phyloP scores from a whole-genome alignment of 140 eudicot species.

The Oenanthe javanica region DNA sequence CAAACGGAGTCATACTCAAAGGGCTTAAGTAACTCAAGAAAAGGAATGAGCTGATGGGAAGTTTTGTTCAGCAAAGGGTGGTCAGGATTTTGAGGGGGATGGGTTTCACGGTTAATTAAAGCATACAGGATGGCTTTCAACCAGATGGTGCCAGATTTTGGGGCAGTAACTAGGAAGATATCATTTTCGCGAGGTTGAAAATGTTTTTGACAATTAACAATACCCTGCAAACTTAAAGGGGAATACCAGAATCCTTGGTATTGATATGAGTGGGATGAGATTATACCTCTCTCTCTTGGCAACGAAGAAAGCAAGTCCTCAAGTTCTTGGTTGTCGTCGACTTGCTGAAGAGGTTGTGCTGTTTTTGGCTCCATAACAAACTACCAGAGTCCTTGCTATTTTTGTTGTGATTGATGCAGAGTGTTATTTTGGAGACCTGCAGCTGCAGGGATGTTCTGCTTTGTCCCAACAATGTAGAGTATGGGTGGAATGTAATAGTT shows the following conservation, averaged over 20 bases:
- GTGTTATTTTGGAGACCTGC: no score
- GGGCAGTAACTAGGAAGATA: neutral
- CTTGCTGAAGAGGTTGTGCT: neutral
- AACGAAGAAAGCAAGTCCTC: neutral
- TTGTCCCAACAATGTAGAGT: no score
- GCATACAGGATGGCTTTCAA: neutral
- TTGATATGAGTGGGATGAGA: neutral
- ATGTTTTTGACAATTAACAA: neutral
- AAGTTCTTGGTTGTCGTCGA: neutral
- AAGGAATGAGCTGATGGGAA: neutral
- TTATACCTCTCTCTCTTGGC: neutral
- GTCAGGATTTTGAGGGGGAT: neutral
- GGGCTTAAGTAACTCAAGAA: neutral
- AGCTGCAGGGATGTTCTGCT: no score
- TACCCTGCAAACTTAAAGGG: neutral
- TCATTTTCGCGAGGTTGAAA: neutral
- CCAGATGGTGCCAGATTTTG: constrained; percentile 1
- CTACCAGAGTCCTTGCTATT: neutral
- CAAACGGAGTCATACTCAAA: neutral
- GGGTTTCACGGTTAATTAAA: neutral
- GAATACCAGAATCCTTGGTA: constrained; percentile 7
- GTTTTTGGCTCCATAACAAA: neutral
- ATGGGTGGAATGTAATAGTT: no score
- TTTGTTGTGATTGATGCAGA: no score
- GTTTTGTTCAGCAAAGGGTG: neutral